These are phyloP conservation scores for Monsonia emarginata DNA, from an alignment of 441 rosid genomes.

Conservation along the genomic window DNA sequence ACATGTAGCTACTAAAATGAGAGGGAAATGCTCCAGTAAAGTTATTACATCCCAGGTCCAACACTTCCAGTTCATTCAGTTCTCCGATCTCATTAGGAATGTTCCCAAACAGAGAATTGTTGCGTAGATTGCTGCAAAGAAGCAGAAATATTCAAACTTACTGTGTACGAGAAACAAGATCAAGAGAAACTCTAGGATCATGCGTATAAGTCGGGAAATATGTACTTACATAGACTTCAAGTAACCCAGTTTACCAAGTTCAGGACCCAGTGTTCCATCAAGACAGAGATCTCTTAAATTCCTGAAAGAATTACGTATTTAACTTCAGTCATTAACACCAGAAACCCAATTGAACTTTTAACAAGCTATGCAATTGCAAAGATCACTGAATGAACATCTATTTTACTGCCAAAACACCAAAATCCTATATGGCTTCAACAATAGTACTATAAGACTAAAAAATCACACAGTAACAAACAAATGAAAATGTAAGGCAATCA, in stretches of 20 bases:
- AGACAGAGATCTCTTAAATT: conserved; percentile 63
- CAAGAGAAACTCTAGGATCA: not conserved
- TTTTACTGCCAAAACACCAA: no score
- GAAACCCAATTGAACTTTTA: not conserved
- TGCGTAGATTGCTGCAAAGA: conserved; percentile 56
- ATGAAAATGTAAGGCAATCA: not conserved
- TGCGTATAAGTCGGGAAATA: not conserved
- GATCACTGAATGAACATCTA: not conserved
- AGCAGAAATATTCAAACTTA: not conserved
- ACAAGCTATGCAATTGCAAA: not conserved
- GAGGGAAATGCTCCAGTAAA: conserved; percentile 51
- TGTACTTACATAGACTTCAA: conserved; percentile 65
- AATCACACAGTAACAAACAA: not conserved
- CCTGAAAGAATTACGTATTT: conserved; percentile 29
- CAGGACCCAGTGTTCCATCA: conserved; percentile 59
- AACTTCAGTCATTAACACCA: conserved; percentile 5
- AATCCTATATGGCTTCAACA: not conserved
- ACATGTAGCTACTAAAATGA: conserved; percentile 29
- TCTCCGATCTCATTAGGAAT: conserved; percentile 65
- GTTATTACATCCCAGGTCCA: conserved; percentile 82
- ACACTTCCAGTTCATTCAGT: conserved; percentile 56
- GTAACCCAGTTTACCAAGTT: conserved; percentile 43
- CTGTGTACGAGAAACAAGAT: not conserved
- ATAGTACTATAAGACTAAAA: no score
- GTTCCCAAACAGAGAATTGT: conserved; percentile 63